A percentile compares a stretch with the other conserved stretches of the same genome.
Evolutionary conservation across 805 yeast species (phyloP).

Genomic region (Saccharomycopsis synnaedendra): DNA sequence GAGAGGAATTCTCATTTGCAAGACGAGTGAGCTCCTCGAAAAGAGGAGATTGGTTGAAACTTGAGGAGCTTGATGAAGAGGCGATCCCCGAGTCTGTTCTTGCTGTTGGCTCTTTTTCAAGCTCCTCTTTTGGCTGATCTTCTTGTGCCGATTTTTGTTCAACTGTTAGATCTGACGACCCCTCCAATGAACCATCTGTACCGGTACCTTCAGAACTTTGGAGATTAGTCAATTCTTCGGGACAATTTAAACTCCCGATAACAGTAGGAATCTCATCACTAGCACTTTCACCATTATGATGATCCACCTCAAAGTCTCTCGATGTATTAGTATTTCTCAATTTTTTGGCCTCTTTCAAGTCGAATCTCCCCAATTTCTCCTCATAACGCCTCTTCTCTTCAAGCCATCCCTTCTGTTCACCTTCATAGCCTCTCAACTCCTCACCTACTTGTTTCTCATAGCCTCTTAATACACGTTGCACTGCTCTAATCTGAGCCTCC

Average conservation of each 20-base stretch:
- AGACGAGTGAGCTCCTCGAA: not conserved
- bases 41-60: too few relatives aligned
- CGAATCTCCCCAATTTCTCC: constrained; percentile 3
- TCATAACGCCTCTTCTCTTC: constrained; percentile 13
- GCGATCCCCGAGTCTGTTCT: too few relatives aligned
- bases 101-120: not conserved
- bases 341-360: not conserved
- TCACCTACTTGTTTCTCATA: constrained; percentile 8
- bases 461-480: constrained; percentile 4
- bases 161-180: constrained; percentile 1
- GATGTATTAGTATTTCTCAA: not conserved
- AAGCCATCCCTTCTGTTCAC: constrained; percentile 13
- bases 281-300: not conserved
- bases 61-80: too few relatives aligned
- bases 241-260: not conserved
- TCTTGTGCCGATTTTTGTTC: not conserved
- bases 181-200: not conserved
- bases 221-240: constrained; percentile 2
- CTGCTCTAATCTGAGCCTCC: constrained; percentile 2
- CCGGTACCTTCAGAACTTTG: not conserved
- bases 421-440: constrained; percentile 8
- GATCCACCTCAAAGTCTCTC: not conserved
- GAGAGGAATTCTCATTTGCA: not conserved
- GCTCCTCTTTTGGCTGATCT: constrained; percentile 2
- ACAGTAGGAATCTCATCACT: not conserved